phyloP scores from a whole-genome alignment of 805 yeast species.

The Helenozyma baotianmanensis region DNA sequence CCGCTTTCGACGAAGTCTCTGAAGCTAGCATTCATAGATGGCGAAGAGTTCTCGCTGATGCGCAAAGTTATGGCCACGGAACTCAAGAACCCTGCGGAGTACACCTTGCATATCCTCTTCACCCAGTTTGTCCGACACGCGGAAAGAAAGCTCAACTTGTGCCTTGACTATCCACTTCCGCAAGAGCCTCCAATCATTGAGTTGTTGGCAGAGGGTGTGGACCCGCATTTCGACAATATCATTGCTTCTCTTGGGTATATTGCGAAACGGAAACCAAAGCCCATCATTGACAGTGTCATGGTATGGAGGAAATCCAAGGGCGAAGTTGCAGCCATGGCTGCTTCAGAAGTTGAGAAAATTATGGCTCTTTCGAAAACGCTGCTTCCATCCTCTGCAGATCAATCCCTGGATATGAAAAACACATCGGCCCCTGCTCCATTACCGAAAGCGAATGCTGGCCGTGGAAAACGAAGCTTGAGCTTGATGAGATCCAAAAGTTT shows the following conservation, averaged over 20 bases:
- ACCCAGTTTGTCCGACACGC: slow-evolving; percentile 94
- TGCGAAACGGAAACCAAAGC: slow-evolving; percentile 85
- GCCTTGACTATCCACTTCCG: slow-evolving; percentile 59
- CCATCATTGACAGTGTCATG: slow-evolving; percentile 96
- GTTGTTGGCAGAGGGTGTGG: slow-evolving; percentile 78
- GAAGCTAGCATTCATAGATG: slow-evolving; percentile 26
- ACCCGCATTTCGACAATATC: slow-evolving; percentile 80
- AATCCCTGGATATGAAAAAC: neutral
- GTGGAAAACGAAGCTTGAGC: slow-evolving; percentile 38
- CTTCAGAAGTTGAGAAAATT: slow-evolving; percentile 35
- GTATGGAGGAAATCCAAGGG: slow-evolving; percentile 95
- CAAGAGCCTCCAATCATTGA: slow-evolving; percentile 73
- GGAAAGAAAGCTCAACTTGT: slow-evolving; percentile 75
- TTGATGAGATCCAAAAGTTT: slow-evolving; percentile 38
- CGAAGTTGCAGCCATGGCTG: slow-evolving; percentile 62
- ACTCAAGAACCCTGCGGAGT: slow-evolving; percentile 74
- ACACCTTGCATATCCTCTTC: slow-evolving; percentile 88
- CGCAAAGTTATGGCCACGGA: slow-evolving; percentile 46
- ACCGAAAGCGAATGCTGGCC: slow-evolving; percentile 4
- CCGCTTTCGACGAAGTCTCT: slow-evolving; percentile 24
- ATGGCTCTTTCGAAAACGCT: slow-evolving; percentile 21
- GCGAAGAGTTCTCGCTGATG: slow-evolving; percentile 29
- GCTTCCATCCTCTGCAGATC: neutral
- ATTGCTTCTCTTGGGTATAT: slow-evolving; percentile 85
- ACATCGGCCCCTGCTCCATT: neutral